Evolutionary conservation across 306 rosid genomes (phyloP).

Genomic region (Nissolia schottii): DNA sequence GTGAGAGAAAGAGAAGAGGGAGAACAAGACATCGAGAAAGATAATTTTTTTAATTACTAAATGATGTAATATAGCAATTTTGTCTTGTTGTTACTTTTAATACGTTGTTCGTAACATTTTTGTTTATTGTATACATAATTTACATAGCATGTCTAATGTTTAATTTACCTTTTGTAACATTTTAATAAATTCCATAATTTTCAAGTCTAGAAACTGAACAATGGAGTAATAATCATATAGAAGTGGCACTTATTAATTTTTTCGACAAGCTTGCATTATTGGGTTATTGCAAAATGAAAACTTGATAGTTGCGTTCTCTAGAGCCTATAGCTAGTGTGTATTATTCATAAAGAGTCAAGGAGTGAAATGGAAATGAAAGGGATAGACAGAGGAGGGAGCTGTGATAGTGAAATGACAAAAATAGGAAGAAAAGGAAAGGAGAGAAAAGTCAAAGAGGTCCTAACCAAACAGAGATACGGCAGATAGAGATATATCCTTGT

Average conservation of each 20-base stretch:
- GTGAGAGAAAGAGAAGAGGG: no score
- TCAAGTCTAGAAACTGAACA: no score
- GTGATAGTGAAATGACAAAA: not conserved
- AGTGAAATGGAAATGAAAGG: not conserved
- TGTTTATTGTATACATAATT: no score
- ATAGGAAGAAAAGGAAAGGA: not conserved
- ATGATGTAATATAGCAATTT: no score
- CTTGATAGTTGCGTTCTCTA: not conserved
- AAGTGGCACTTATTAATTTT: not conserved
- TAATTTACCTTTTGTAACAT: no score
- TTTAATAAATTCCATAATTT: no score
- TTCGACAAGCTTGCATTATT: not conserved
- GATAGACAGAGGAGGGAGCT: not conserved
- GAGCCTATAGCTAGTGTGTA: not conserved
- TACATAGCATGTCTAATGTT: no score
- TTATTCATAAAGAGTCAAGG: not conserved
- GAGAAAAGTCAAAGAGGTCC: conserved; percentile 36
- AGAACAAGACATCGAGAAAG: no score
- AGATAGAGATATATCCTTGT: conserved; percentile 10
- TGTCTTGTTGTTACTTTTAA: no score
- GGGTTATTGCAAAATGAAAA: not conserved
- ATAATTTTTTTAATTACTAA: no score
- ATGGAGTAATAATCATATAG: no score
- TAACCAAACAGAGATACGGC: conserved; percentile 35
- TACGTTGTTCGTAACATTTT: no score